These are phyloP conservation scores for Tieghemiomyces parasiticus DNA, from an alignment of 192 early-diverging fungal species.

Conservation along the genomic window DNA sequence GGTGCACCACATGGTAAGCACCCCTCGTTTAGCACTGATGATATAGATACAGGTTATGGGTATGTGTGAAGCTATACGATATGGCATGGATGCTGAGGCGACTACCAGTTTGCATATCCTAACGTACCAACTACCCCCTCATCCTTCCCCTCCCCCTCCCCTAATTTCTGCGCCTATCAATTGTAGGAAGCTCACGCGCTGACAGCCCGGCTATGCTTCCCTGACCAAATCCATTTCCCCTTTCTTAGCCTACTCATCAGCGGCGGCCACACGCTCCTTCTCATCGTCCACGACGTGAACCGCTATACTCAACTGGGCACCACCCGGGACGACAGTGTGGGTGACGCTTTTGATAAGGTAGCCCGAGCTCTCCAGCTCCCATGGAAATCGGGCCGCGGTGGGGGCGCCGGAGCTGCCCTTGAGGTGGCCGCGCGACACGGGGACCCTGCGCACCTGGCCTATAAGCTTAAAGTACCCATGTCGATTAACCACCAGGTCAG, in stretches of 20 bases:
- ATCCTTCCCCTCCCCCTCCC: too few relatives aligned
- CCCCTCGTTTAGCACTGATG: neutral
- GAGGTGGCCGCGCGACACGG: constrained; percentile 40
- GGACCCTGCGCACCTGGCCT: constrained; percentile 24
- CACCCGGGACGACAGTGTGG: constrained; percentile 59
- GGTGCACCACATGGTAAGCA: constrained; percentile 63
- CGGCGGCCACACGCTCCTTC: constrained; percentile 57
- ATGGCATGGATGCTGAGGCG: too few relatives aligned
- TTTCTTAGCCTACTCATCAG: constrained; percentile 57
- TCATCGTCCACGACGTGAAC: constrained; percentile 38
- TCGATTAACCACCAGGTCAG: constrained; percentile 28
- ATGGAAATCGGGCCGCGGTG: constrained; percentile 46
- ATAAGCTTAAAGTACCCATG: constrained; percentile 41
- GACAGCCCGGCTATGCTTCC: constrained; percentile 43
- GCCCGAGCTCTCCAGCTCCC: constrained; percentile 45
- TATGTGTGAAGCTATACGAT: too few relatives aligned
- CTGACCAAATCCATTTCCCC: constrained; percentile 32
- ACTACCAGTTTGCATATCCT: too few relatives aligned
- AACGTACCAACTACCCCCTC: too few relatives aligned
- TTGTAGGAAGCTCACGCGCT: constrained; percentile 67
- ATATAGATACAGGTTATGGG: neutral
- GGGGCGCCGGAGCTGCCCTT: constrained; percentile 54
- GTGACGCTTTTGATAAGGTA: constrained; percentile 68
- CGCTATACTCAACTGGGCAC: constrained; percentile 44
- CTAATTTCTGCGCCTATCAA: too few relatives aligned